Percentiles rank a stretch among this genome's conserved stretches.
These are phyloP conservation scores for Chaetomium strumarium DNA, from an alignment of 2,329 filamentous ascomycete species.

Conservation along the genomic window DNA sequence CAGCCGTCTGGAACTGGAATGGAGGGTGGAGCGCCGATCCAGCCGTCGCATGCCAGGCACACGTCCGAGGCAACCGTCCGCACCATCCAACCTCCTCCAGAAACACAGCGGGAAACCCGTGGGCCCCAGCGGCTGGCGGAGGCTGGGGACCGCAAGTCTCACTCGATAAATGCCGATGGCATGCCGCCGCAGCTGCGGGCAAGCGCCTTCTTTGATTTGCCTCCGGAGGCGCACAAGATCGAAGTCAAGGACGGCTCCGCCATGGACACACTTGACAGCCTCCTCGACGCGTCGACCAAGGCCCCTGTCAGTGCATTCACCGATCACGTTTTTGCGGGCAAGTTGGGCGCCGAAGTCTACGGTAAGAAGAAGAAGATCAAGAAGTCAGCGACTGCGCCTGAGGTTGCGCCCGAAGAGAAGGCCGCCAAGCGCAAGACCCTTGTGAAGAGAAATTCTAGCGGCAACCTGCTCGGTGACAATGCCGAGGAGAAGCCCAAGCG, in stretches of 20 bases:
- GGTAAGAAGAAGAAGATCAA: constrained; percentile 43
- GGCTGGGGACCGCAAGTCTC: constrained; percentile 35
- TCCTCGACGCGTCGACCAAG: constrained; percentile 80
- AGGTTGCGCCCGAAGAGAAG: constrained; percentile 11
- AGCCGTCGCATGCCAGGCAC: constrained; percentile 20
- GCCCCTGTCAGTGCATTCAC: constrained; percentile 90
- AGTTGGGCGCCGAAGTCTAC: constrained; percentile 69
- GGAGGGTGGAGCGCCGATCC: neutral
- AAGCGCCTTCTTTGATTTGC: constrained; percentile 82
- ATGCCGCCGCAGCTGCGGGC: constrained; percentile 82
- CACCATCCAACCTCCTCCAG: constrained; percentile 16
- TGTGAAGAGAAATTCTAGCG: constrained; percentile 20
- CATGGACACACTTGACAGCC: constrained; percentile 81
- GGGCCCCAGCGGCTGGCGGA: constrained; percentile 28
- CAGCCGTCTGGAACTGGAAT: constrained; percentile 10
- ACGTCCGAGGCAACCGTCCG: constrained; percentile 20
- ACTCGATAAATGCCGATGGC: constrained; percentile 39
- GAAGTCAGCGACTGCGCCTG: constrained; percentile 20
- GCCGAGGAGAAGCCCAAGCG: constrained; percentile 11
- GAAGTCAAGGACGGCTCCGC: constrained; percentile 73
- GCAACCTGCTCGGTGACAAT: constrained; percentile 20
- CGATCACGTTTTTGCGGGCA: constrained; percentile 77
- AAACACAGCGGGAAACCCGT: constrained; percentile 24
- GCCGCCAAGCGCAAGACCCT: constrained; percentile 18
- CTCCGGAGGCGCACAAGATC: constrained; percentile 45